phyloP scores from a whole-genome alignment of 768 basidiomycete genomes.

The Termitomyces sp. region DNA sequence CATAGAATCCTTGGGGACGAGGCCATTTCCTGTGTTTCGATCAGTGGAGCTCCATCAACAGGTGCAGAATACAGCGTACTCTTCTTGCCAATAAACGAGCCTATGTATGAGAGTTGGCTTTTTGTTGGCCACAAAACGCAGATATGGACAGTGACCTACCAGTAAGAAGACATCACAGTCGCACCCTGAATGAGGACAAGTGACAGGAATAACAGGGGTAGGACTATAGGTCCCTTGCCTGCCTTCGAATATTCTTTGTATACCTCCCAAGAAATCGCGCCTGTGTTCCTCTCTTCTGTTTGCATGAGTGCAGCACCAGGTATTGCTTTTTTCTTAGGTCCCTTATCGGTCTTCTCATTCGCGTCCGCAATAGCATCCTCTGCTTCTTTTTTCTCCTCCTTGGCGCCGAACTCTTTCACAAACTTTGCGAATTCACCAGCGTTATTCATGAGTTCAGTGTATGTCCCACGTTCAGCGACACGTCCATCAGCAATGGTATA shows the following conservation, averaged over 20 bases:
- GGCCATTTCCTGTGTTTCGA: conserved; percentile 40
- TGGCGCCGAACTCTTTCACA: conserved; percentile 73
- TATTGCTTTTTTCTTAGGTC: conserved; percentile 33
- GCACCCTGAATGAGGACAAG: conserved; percentile 67
- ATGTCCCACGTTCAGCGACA: conserved; percentile 81
- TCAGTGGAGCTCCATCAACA: conserved; percentile 4
- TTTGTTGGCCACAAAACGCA: background rate
- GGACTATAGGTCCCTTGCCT: conserved; percentile 59
- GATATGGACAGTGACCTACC: conserved; percentile 38
- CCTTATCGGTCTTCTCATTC: conserved; percentile 30
- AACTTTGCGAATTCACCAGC: conserved; percentile 72
- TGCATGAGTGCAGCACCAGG: conserved; percentile 69
- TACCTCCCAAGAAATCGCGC: conserved; percentile 54
- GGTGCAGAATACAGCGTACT: conserved; percentile 28
- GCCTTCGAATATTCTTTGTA: conserved; percentile 67
- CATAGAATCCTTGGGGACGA: conserved; percentile 66
- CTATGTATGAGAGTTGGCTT: conserved; percentile 26
- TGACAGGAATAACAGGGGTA: conserved; percentile 64
- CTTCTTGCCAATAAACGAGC: conserved; percentile 86
- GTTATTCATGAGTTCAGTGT: conserved; percentile 60
- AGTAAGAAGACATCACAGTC: conserved; percentile 70
- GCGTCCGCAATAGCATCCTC: conserved; percentile 38
- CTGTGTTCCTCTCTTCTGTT: conserved; percentile 77
- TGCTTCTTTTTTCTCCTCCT: conserved; percentile 42
- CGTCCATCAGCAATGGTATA: conserved; percentile 73